These are phyloP conservation scores for Pythium scleroteichum DNA, from an alignment of 352 stramenopile genomes.

Conservation along the genomic window DNA sequence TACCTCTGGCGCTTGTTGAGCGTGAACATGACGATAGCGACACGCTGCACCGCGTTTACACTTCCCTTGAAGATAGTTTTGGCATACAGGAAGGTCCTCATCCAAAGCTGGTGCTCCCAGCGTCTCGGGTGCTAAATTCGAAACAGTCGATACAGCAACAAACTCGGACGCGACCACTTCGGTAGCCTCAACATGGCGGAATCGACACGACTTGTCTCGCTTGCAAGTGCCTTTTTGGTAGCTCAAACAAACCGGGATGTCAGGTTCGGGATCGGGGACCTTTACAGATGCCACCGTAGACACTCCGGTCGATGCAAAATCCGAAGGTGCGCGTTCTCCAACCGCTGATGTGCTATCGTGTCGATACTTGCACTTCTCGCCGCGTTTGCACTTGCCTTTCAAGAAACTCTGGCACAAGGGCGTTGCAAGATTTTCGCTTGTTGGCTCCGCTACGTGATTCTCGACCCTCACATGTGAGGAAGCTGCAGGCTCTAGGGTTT, in stretches of 20 bases:
- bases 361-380: conserved; percentile 27
- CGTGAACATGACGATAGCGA: conserved; percentile 31
- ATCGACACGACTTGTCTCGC: conserved; percentile 34
- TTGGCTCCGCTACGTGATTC: not conserved
- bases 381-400: conserved; percentile 48
- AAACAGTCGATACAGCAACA: not conserved
- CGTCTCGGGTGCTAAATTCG: not conserved
- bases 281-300: no score
- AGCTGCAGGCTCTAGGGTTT: not conserved
- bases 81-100: conserved; percentile 27
- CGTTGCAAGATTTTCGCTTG: conserved; percentile 6
- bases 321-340: not conserved
- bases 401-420: conserved; percentile 38
- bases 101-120: not conserved
- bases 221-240: conserved; percentile 44
- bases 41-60: conserved; percentile 37
- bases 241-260: conserved; percentile 33
- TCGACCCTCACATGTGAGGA: not conserved
- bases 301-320: not conserved
- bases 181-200: conserved; percentile 28
- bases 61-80: conserved; percentile 36
- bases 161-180: not conserved
- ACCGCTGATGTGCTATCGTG: not conserved
- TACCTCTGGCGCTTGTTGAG: conserved; percentile 1
- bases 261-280: not conserved